Conservation (phyloP, 2,329 filamentous ascomycete species). For the Ophiostoma populinum region DNA sequence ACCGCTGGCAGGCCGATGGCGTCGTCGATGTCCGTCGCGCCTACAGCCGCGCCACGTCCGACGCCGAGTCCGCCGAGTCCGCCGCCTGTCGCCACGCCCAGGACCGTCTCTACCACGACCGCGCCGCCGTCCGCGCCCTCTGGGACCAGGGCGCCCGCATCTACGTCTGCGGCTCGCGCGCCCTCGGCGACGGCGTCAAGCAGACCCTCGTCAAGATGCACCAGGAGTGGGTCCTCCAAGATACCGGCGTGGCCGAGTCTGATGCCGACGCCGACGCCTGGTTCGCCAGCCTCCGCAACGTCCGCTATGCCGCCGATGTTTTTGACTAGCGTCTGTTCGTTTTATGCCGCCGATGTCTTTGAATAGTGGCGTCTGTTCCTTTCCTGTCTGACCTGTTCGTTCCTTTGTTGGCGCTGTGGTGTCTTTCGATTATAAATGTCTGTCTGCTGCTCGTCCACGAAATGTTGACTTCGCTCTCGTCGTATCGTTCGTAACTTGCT, state of each 20-base stretch:
- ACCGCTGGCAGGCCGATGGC: constrained; percentile 40
- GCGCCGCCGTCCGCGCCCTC: constrained; percentile 16
- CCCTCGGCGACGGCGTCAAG: constrained; percentile 24
- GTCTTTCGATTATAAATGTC: background rate
- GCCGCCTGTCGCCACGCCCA: constrained; percentile 21
- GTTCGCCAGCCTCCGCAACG: constrained; percentile 33
- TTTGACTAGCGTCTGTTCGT: constrained; percentile 30
- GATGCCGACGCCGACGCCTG: constrained; percentile 25
- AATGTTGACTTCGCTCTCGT: too few relatives aligned
- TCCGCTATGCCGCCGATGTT: constrained; percentile 42
- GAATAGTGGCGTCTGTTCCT: background rate
- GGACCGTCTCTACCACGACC: constrained; percentile 30
- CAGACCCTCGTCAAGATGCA: constrained; percentile 19
- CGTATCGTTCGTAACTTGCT: too few relatives aligned
- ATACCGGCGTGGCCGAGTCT: constrained; percentile 14
- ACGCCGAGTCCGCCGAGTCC: constrained; percentile 19
- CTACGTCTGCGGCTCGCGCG: constrained; percentile 42
- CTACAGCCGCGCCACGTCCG: constrained; percentile 31
- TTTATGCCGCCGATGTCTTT: background rate
- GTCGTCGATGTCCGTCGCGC: constrained; percentile 44
- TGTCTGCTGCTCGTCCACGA: background rate
- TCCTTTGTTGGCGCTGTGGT: background rate
- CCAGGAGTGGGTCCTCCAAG: constrained; percentile 17
- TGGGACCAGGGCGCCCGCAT: constrained; percentile 28
- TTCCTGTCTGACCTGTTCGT: background rate